Evolutionary conservation across 129 eudicot species (phyloP).

Genomic region (Centaurea solstitialis): DNA sequence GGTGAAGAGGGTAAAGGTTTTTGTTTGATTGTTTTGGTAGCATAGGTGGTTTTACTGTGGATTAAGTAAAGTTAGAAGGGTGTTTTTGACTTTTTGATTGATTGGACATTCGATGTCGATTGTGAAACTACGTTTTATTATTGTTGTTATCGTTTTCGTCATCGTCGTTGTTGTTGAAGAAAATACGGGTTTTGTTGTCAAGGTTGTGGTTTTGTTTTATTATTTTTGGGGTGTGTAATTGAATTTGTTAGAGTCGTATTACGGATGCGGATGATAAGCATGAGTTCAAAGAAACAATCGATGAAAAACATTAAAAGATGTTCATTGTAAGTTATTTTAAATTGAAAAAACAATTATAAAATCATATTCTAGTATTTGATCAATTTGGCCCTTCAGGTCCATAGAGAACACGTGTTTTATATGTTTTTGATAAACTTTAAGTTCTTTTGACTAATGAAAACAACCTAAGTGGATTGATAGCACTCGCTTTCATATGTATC

Average conservation of each 20-base stretch:
- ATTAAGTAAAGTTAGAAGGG: neutral
- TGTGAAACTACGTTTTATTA: neutral
- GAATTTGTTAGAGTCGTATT: neutral
- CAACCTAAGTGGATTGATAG: neutral
- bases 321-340: neutral
- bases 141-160: neutral
- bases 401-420: neutral
- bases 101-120: neutral
- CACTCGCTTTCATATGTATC: neutral
- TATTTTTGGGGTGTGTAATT: neutral
- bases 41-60: neutral
- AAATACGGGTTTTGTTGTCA: neutral
- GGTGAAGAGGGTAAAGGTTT: neutral
- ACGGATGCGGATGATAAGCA: neutral
- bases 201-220: neutral
- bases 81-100: constrained; percentile 6
- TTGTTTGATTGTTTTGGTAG: neutral
- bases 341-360: neutral
- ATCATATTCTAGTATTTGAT: neutral
- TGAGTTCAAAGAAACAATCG: neutral
- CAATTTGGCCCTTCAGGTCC: neutral
- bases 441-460: neutral
- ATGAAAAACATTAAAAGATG: neutral
- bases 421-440: neutral
- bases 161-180: neutral